These are phyloP conservation scores for Anaeromyces robustus DNA, from an alignment of 192 early-diverging fungal genomes.

Conservation along the genomic window DNA sequence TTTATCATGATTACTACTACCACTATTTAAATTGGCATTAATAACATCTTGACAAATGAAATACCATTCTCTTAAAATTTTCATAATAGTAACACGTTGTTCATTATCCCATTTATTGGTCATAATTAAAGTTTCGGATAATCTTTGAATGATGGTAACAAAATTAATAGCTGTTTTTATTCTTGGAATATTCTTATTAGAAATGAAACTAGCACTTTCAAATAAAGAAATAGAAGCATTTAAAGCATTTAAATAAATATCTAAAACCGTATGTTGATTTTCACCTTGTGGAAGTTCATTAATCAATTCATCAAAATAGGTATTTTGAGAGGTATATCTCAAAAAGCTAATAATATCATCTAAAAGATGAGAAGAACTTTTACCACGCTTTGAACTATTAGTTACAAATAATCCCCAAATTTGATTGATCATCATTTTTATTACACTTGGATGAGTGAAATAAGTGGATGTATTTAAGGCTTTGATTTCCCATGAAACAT, in stretches of 20 bases:
- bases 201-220: slow-evolving; percentile 10
- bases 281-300: slow-evolving; percentile 11
- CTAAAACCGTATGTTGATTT: slow-evolving; percentile 15
- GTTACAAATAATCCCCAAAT: slow-evolving; percentile 21
- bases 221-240: not conserved
- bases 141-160: slow-evolving; percentile 15
- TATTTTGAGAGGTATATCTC: slow-evolving; percentile 14
- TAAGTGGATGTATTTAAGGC: slow-evolving; percentile 16
- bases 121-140: slow-evolving; percentile 4
- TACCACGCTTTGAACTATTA: slow-evolving; percentile 7
- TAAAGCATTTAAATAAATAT: slow-evolving; percentile 16
- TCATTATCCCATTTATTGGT: not conserved
- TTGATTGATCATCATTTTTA: slow-evolving; percentile 18
- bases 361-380: slow-evolving; percentile 7
- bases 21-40: not conserved
- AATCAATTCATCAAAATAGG: slow-evolving; percentile 21
- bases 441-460: slow-evolving; percentile 19
- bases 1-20: not conserved
- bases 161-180: slow-evolving; percentile 23
- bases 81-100: slow-evolving; percentile 7
- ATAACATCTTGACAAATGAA: slow-evolving; percentile 6
- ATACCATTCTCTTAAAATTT: slow-evolving; percentile 15
- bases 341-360: slow-evolving; percentile 21
- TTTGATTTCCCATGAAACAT: slow-evolving; percentile 28
- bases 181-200: slow-evolving; percentile 9